phyloP scores from a whole-genome alignment of 2,329 filamentous ascomycete species.

The Proliferodiscus dingleyae region DNA sequence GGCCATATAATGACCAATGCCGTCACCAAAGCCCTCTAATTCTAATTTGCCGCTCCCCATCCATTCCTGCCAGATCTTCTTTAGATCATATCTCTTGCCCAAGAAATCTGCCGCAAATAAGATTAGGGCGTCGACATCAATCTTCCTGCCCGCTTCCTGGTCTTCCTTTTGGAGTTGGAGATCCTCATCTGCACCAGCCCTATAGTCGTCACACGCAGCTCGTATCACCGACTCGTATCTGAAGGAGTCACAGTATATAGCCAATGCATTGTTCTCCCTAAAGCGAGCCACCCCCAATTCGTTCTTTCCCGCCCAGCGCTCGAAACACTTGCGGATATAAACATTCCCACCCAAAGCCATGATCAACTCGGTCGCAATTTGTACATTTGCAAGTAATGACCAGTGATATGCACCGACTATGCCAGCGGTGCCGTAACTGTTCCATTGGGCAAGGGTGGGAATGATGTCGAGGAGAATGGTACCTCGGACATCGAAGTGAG shows the following conservation, averaged over 20 bases:
- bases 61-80: conserved; percentile 41
- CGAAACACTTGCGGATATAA: conserved; percentile 34
- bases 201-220: conserved; percentile 44
- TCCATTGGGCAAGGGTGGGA: conserved; percentile 43
- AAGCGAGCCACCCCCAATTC: conserved; percentile 16
- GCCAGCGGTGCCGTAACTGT: conserved; percentile 34
- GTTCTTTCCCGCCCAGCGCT: conserved; percentile 28
- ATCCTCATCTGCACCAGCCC: conserved; percentile 39
- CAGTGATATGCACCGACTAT: conserved; percentile 40
- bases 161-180: conserved; percentile 39
- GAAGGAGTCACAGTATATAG: conserved; percentile 41
- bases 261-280: conserved; percentile 35
- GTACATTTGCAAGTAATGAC: conserved; percentile 44
- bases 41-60: conserved; percentile 32
- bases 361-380: conserved; percentile 40
- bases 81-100: conserved; percentile 40
- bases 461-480: conserved; percentile 45
- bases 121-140: conserved; percentile 38
- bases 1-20: conserved; percentile 41
- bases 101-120: conserved; percentile 40
- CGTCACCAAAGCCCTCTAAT: conserved; percentile 32
- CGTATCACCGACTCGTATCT: conserved; percentile 37
- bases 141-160: conserved; percentile 39
- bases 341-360: conserved; percentile 36
- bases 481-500: conserved; percentile 34